Evolutionary conservation across 148 eudicot genomes (phyloP).

Genomic region (Camellia sinensis): DNA sequence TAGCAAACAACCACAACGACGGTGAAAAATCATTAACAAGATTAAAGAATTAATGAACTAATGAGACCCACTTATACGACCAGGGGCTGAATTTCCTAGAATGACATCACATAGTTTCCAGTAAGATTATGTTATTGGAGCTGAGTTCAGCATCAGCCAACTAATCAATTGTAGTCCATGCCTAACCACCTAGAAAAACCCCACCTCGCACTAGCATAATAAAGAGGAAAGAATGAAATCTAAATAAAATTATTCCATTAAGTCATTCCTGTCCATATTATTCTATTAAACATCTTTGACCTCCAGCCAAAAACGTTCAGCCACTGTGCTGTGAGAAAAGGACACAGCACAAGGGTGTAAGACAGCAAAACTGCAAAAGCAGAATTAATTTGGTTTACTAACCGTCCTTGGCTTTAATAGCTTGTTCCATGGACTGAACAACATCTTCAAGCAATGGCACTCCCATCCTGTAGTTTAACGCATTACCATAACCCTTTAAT

Average conservation of each 20-base stretch:
- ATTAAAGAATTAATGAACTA: background rate
- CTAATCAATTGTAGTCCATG: background rate
- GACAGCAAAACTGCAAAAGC: background rate
- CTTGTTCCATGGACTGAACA: conserved; percentile 81
- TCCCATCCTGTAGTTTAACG: conserved; percentile 90
- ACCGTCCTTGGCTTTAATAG: conserved; percentile 85
- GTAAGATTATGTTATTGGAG: background rate
- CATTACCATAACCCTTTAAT: conserved; percentile 88
- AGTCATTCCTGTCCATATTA: background rate
- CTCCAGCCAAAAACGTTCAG: background rate
- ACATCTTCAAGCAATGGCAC: conserved; percentile 89
- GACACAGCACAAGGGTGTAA: conserved; percentile 5
- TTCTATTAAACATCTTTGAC: background rate
- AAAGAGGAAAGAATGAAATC: background rate
- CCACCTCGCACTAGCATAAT: background rate
- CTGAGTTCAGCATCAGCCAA: background rate
- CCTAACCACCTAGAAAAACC: background rate
- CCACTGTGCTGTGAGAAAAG: background rate
- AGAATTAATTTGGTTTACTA: conserved; percentile 5
- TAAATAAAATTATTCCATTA: background rate
- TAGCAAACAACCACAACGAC: background rate
- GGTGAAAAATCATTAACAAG: background rate
- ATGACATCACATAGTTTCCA: background rate
- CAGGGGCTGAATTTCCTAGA: background rate
- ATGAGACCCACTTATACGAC: background rate